These are phyloP conservation scores for Pleurotus sapidus DNA, from an alignment of 768 basidiomycete genomes.

Conservation along the genomic window DNA sequence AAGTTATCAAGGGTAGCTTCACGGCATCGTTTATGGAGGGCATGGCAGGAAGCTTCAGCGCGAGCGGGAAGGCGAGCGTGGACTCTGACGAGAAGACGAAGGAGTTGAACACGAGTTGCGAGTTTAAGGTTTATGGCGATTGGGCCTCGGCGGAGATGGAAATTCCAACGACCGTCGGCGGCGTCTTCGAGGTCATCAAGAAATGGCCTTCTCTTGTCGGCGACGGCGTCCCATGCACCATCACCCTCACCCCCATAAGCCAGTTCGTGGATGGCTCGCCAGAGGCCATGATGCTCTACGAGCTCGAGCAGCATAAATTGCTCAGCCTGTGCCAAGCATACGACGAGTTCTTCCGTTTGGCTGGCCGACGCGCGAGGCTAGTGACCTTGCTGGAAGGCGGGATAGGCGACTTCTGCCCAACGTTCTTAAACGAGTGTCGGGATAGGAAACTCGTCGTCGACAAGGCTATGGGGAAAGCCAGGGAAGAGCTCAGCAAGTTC, in stretches of 20 bases:
- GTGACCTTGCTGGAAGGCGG: not conserved
- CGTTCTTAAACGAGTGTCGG: conserved; percentile 7
- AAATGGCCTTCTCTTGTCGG: conserved; percentile 8
- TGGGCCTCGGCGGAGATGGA: not conserved
- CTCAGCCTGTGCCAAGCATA: conserved; percentile 3
- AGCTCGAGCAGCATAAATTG: conserved; percentile 8
- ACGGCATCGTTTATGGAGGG: conserved; percentile 7
- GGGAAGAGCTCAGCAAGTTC: conserved; percentile 3
- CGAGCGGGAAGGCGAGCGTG: conserved; percentile 2
- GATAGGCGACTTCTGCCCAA: conserved; percentile 8
- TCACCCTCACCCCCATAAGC: conserved; percentile 11
- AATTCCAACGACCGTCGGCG: conserved; percentile 11
- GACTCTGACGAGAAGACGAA: not conserved
- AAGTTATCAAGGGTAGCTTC: conserved; percentile 6
- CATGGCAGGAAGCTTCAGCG: conserved; percentile 3
- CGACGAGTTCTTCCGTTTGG: conserved; percentile 9
- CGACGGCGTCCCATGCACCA: conserved; percentile 13
- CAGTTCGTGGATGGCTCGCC: conserved; percentile 9
- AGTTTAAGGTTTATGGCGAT: conserved; percentile 10
- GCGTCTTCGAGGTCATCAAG: conserved; percentile 12
- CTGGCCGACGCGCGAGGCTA: conserved; percentile 4
- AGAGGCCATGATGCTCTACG: conserved; percentile 6
- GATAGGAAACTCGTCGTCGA: conserved; percentile 7
- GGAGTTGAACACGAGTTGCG: conserved; percentile 1
- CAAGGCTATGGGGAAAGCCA: not conserved